Base-by-base conservation (phyloP, 495 filamentous ascomycete species). In the Neurospora sp. region DNA sequence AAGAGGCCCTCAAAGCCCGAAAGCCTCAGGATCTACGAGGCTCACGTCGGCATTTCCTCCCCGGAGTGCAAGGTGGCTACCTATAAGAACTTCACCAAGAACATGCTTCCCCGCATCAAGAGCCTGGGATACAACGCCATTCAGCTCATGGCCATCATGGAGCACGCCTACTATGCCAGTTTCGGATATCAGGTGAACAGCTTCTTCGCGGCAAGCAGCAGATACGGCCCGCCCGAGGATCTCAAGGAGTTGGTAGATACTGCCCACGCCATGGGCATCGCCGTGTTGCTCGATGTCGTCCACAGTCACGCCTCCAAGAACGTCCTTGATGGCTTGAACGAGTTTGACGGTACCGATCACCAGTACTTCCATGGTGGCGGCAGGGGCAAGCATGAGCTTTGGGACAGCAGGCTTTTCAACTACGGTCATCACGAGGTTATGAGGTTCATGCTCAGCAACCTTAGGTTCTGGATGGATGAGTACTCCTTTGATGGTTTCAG, bases 391-490 rank as follows among this genome's bases (percentile, higher is more conserved):
- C 96, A 99, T 78, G 93, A 97, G 40, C 87, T 94, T 38, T 99
- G 96, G 96, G 96, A 98, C 79, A 96, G 92, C 76, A 89, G 96
- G 70, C 83, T 99, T 65, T 99, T 98, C 87, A 99, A 99, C 84
- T 99, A 98, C 81, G 94, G 94, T 44, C 88, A 87, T 74, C 94
- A 99, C 79, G 96, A 99, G 80, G 96, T 99, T 40, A 81, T 99
- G 78, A 87, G 96, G 31, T 99, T 99, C 82, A 85, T 99, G 71
- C 84, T 99, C 59, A 97, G 93, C 81, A 99, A 99, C 80, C 85
- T 99, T 72, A 88, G 96, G 35, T 99, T 97, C 84, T 99, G 96
- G 92, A 98, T 99, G 95, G 96, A 99, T 72, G 95, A 98, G 79
- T 99, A 98, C 78, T 81, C 88, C 69, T 98, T 99, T 80, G 96